Evolutionary conservation across 108 stramenopile genomes (phyloP).

Genomic region (Cyclotella sp.): DNA sequence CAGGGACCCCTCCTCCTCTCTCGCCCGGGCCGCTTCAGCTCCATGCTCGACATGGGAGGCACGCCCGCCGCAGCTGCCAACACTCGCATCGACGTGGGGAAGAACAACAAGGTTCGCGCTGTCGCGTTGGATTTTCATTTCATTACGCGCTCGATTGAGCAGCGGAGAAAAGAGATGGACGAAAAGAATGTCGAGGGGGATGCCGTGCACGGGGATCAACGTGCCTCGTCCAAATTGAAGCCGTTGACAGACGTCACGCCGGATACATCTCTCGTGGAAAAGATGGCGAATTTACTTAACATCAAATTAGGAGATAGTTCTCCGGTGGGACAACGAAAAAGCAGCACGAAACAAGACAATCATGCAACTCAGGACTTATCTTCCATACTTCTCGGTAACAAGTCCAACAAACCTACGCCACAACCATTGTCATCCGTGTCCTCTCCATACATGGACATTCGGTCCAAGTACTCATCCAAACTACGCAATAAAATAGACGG

Average conservation of each 20-base stretch:
- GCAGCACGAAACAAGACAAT: slow-evolving; percentile 7
- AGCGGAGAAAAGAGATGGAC: slow-evolving; percentile 25
- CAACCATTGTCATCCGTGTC: background rate
- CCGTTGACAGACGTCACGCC: slow-evolving; percentile 21
- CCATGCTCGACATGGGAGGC: slow-evolving; percentile 88
- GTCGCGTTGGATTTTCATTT: slow-evolving; percentile 86
- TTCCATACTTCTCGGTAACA: slow-evolving; percentile 25
- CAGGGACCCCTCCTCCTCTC: background rate
- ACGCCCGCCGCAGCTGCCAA: slow-evolving; percentile 46
- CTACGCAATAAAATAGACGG: slow-evolving; percentile 65
- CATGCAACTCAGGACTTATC: slow-evolving; percentile 54
- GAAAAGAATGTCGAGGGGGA: slow-evolving; percentile 5
- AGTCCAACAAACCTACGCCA: slow-evolving; percentile 13
- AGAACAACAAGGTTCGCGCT: slow-evolving; percentile 82
- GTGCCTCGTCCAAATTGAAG: slow-evolving; percentile 1
- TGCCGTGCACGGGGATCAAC: background rate
- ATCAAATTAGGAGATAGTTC: slow-evolving; percentile 53
- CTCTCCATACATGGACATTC: slow-evolving; percentile 55
- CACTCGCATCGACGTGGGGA: slow-evolving; percentile 62
- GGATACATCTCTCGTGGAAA: slow-evolving; percentile 46
- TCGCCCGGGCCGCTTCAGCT: slow-evolving; percentile 37
- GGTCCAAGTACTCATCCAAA: slow-evolving; percentile 82
- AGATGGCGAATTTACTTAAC: slow-evolving; percentile 66
- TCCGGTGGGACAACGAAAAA: slow-evolving; percentile 1
- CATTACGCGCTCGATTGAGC: slow-evolving; percentile 58